phyloP scores from a whole-genome alignment of 345 rosid species.

The Linum usitatissimum region DNA sequence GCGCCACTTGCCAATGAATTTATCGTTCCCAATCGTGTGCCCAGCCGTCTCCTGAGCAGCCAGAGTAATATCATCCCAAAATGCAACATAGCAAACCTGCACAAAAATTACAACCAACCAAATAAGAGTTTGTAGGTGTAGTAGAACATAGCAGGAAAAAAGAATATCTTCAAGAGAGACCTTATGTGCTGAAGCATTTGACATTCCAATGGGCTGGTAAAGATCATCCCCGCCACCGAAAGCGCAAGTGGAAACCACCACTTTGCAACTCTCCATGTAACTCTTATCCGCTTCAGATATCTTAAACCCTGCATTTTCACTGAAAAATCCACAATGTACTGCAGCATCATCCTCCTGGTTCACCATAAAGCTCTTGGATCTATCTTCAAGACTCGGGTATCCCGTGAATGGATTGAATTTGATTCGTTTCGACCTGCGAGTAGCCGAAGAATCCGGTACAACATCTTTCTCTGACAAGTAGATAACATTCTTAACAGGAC shows the following conservation, averaged over 20 bases:
- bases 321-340: conserved; percentile 78
- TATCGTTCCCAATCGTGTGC: conserved; percentile 38
- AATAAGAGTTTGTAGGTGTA: not conserved
- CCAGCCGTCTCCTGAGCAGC: conserved; percentile 61
- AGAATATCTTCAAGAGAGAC: conserved; percentile 19
- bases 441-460: not conserved
- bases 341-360: conserved; percentile 31
- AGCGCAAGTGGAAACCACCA: conserved; percentile 81
- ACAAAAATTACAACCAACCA: conserved; percentile 18
- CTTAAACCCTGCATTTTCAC: conserved; percentile 63
- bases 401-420: conserved; percentile 79
- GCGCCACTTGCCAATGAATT: conserved; percentile 74
- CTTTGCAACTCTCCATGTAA: conserved; percentile 53
- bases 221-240: conserved; percentile 99
- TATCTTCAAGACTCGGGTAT: conserved; percentile 61
- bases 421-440: conserved; percentile 13
- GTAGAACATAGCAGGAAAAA: conserved; percentile 4
- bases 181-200: conserved; percentile 50
- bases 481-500: conserved; percentile 45
- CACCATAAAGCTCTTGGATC: conserved; percentile 66
- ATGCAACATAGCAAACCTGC: conserved; percentile 91
- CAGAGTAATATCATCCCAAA: conserved; percentile 88
- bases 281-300: conserved; percentile 52
- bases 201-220: conserved; percentile 88
- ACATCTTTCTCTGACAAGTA: conserved; percentile 38